Conservation (phyloP, 129 eudicot species). For the Saussurea involucrata region DNA sequence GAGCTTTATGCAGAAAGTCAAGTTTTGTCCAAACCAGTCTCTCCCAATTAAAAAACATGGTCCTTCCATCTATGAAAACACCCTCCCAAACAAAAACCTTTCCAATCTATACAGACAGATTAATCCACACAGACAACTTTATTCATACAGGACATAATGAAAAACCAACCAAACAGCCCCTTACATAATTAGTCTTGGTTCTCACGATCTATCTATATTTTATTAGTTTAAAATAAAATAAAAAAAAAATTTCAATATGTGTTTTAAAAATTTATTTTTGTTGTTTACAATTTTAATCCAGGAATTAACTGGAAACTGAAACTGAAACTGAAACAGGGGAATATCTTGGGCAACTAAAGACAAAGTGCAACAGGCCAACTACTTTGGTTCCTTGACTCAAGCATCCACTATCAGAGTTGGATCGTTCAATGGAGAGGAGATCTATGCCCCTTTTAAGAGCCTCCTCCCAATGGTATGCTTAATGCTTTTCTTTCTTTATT, state of each 20-base stretch:
- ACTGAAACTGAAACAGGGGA: conserved; percentile 62
- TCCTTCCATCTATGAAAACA: too few relatives aligned
- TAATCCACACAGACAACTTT: too few relatives aligned
- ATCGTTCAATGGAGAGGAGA: conserved; percentile 95
- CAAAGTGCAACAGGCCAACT: conserved; percentile 87
- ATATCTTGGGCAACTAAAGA: conserved; percentile 99
- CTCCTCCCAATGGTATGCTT: too few relatives aligned
- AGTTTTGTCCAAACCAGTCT: too few relatives aligned
- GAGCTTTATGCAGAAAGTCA: too few relatives aligned
- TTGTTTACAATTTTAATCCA: neutral
- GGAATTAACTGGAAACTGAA: neutral
- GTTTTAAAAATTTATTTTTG: neutral
- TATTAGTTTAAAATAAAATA: too few relatives aligned
- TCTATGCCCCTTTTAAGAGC: conserved; percentile 93
- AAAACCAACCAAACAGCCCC: too few relatives aligned
- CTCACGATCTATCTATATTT: neutral
- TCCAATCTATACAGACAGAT: too few relatives aligned
- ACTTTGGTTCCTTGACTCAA: conserved; percentile 94
- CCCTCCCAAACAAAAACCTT: too few relatives aligned
- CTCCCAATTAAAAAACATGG: too few relatives aligned
- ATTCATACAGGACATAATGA: too few relatives aligned
- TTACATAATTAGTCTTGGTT: neutral
- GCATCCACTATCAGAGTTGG: conserved; percentile 96
- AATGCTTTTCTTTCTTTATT: neutral
- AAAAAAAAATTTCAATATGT: too few relatives aligned